These are phyloP conservation scores for Agapanthus africanus DNA, from an alignment of 106 monocot genomes.

Conservation along the genomic window DNA sequence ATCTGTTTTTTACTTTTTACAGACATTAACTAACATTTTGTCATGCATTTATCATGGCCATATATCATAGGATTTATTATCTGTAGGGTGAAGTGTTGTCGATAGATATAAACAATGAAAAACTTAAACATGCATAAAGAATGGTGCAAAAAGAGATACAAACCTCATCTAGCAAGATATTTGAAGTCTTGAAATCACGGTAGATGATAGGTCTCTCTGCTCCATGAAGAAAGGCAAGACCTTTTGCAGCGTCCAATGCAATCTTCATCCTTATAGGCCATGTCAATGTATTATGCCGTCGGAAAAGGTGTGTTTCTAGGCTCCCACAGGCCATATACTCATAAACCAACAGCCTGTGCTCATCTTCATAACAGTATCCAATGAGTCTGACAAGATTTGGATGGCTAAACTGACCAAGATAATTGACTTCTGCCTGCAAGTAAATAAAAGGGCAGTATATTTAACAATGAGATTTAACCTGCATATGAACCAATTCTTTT, in stretches of 20 bases:
- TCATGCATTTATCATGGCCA: neutral
- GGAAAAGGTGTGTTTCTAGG: slow-evolving; percentile 32
- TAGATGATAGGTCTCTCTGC: slow-evolving; percentile 18
- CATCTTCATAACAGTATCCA: slow-evolving; percentile 29
- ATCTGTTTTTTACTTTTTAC: neutral
- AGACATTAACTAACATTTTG: neutral
- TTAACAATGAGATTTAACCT: neutral
- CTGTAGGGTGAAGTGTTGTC: neutral
- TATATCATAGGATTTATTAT: neutral
- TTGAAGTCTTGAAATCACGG: slow-evolving; percentile 39
- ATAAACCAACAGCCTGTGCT: slow-evolving; percentile 18
- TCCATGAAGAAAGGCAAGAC: slow-evolving; percentile 21
- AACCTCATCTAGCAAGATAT: slow-evolving; percentile 24
- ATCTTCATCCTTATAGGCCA: slow-evolving; percentile 36
- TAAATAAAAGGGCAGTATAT: no score
- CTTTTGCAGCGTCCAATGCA: slow-evolving; percentile 30
- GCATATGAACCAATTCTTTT: neutral
- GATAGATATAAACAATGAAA: neutral
- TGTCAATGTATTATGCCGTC: slow-evolving; percentile 20
- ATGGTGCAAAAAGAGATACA: neutral
- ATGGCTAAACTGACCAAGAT: slow-evolving; percentile 26
- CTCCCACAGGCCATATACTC: slow-evolving; percentile 28
- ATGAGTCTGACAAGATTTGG: slow-evolving; percentile 27
- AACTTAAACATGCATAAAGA: no score
- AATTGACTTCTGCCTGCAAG: slow-evolving; percentile 28